Percentiles rank a stretch among this genome's conserved stretches.
phyloP scores from a whole-genome alignment of 108 stramenopile species.

The Nannochloropsis salina region DNA sequence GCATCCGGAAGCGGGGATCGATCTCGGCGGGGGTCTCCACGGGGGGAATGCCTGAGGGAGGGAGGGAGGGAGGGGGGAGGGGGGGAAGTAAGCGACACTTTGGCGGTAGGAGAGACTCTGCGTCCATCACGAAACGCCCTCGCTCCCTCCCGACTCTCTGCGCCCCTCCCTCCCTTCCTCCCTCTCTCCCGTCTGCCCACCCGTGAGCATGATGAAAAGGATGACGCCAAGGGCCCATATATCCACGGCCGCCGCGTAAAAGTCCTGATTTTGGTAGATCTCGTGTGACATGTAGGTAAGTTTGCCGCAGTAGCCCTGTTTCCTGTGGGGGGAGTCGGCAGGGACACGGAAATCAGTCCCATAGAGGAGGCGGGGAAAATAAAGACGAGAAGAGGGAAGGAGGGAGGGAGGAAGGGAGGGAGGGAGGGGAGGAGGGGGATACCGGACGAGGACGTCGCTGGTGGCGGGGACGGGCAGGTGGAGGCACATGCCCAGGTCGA shows the following conservation, averaged over 20 bases:
- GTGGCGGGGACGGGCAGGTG: neutral
- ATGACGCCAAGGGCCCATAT: conserved; percentile 87
- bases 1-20: conserved; percentile 27
- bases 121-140: too few relatives aligned
- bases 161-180: neutral
- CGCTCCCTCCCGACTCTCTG: neutral
- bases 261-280: conserved; percentile 64
- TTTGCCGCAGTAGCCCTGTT: conserved; percentile 81
- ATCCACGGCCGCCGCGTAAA: conserved; percentile 86
- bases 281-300: conserved; percentile 90
- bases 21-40: conserved; percentile 4
- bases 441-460: neutral
- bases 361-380: neutral
- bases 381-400: neutral
- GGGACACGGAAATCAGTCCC: neutral
- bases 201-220: conserved; percentile 89
- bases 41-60: neutral
- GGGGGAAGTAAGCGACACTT: too few relatives aligned
- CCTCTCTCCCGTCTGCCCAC: conserved; percentile 27
- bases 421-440: neutral
- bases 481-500: conserved; percentile 29
- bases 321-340: neutral
- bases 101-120: too few relatives aligned
- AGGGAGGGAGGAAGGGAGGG: neutral
- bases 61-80: too few relatives aligned